These are phyloP conservation scores for Lepidopterella palustris DNA, from an alignment of 495 filamentous ascomycete genomes.

Conservation along the genomic window DNA sequence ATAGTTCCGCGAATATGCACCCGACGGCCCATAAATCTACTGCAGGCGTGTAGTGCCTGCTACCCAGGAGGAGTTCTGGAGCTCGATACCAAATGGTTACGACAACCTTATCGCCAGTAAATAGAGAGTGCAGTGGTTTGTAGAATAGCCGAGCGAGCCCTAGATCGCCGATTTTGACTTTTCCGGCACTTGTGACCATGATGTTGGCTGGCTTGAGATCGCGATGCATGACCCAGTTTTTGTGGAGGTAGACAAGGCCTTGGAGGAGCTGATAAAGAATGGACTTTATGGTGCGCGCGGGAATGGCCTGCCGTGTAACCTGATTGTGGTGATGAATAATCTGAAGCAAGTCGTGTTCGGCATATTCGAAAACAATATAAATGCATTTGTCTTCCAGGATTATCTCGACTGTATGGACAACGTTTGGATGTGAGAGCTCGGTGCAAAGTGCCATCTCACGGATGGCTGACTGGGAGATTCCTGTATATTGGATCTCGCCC, in stretches of 20 bases:
- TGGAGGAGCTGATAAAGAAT: conserved; percentile 94
- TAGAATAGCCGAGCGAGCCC: conserved; percentile 89
- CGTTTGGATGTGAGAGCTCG: conserved; percentile 81
- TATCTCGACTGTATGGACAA: conserved; percentile 89
- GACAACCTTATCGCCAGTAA: conserved; percentile 93
- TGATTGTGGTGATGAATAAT: conserved; percentile 98
- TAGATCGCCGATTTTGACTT: conserved; percentile 89
- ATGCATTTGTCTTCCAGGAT: conserved; percentile 99
- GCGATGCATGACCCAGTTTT: conserved; percentile 94
- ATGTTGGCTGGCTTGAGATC: conserved; percentile 99
- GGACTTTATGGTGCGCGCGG: conserved; percentile 77
- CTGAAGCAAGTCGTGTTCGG: conserved; percentile 92
- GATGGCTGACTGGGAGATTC: conserved; percentile 93
- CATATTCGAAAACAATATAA: conserved; percentile 99
- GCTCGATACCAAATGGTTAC: conserved; percentile 99
- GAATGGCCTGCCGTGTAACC: conserved; percentile 77
- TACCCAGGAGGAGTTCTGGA: conserved; percentile 86
- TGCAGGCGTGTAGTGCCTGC: conserved; percentile 88
- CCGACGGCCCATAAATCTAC: conserved; percentile 97
- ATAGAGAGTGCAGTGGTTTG: conserved; percentile 85
- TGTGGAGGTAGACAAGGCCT: conserved; percentile 88
- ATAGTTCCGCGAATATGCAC: conserved; percentile 93
- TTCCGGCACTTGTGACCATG: conserved; percentile 86
- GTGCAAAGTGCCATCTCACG: conserved; percentile 99
- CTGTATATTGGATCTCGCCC: conserved; percentile 92